Percentiles rank a stretch among this genome's conserved stretches.
Conservation (phyloP, 352 stramenopile species). For the Phytophthora pistaciae region DNA sequence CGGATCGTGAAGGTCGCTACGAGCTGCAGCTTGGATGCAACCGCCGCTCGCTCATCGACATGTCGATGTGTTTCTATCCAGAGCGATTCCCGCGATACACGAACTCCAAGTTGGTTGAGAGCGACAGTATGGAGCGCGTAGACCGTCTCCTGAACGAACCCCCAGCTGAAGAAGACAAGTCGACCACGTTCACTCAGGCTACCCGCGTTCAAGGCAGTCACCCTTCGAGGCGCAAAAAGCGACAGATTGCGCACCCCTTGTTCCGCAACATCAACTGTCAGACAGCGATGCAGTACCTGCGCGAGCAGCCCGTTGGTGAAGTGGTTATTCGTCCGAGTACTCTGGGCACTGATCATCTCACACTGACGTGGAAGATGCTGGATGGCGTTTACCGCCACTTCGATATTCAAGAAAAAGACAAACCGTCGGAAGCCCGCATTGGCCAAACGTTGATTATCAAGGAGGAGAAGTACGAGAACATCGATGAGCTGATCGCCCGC, state of each 20-base stretch:
- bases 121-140: constrained; percentile 74
- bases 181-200: constrained; percentile 44
- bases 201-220: constrained; percentile 36
- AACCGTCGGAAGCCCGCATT: constrained; percentile 85
- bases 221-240: constrained; percentile 83
- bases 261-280: constrained; percentile 92
- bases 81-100: constrained; percentile 66
- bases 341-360: constrained; percentile 85
- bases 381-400: constrained; percentile 90
- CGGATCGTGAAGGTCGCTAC: constrained; percentile 80
- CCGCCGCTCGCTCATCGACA: constrained; percentile 72
- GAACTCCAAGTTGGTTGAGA: constrained; percentile 60
- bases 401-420: constrained; percentile 90
- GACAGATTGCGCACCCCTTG: constrained; percentile 85
- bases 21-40: constrained; percentile 85
- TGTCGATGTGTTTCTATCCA: constrained; percentile 78
- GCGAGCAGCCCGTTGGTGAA: constrained; percentile 80
- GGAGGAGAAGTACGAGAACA: constrained; percentile 87
- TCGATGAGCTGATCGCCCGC: constrained; percentile 90
- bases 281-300: constrained; percentile 82
- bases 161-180: constrained; percentile 80
- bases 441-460: constrained; percentile 88
- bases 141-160: constrained; percentile 84
- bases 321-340: constrained; percentile 90
- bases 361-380: constrained; percentile 91